Base-by-base conservation (phyloP, 352 stramenopile genomes). In the Globisporangium orthogonon region DNA sequence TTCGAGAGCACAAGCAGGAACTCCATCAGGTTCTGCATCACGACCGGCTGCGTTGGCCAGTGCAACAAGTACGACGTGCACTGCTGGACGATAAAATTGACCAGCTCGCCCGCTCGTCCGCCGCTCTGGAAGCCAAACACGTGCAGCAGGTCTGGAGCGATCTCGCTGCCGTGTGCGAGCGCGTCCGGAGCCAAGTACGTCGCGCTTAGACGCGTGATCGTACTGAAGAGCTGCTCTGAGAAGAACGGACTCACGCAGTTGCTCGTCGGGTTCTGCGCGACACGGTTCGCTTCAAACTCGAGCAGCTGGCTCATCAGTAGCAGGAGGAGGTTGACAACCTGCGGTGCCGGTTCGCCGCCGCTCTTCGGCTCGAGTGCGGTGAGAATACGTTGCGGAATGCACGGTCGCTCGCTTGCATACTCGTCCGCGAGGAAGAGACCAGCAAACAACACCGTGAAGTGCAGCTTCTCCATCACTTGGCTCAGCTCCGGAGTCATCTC, bases 21-120 rank as follows among this genome's bases (percentile, higher is more conserved):
- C 45, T 91, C 71, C 50, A 94, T 87, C 4, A 91, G 61, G 37
- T 95, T 81, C 61, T 93, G 67, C 73, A 92, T 91, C 48, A 95
- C 82, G 3, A 91, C 64, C 0, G 85, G 83, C 31, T 95, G 81
- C 1, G 83, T 91, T 0, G 84, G 75, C 85, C 85, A 95, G 61
- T 91, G 74, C 39, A 89, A 69, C 40, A 95, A 52, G 44, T 93
- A 95, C 28, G 83, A 52, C 6, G 76, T 85, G 40, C 67, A 68
- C 45, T 86, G 71, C 54, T 91, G 70, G 1, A 92, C 67, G 15
- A 93, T 63, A 43, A 95, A 89, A 48, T 77, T 78, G 15, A 92
- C 61, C 9, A 95, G 56, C 39, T 91, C 76, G 2, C 62, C 62
- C 0, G 70, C 81, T 44, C 70, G 71, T 2, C 77, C 78, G 31